Evolutionary conservation across 768 basidiomycete genomes (phyloP).

Genomic region (Xanthoconium purpureum): DNA sequence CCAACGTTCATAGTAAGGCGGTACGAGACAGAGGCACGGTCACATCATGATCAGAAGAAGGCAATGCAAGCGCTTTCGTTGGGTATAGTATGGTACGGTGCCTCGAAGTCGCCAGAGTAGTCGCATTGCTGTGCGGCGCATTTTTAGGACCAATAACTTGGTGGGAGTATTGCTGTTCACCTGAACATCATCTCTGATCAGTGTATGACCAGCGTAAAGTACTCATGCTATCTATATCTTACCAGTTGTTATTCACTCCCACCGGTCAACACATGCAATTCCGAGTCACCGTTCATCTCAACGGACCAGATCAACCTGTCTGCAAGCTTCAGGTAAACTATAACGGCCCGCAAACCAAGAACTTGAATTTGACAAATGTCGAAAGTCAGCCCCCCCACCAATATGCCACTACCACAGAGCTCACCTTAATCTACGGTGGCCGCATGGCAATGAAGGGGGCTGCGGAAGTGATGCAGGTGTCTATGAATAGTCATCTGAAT

Average conservation of each 20-base stretch:
- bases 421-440: too few species aligned
- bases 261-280: not conserved
- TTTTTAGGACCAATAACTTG: not conserved
- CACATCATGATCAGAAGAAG: too few species aligned
- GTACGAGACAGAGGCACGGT: not conserved
- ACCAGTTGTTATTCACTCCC: not conserved
- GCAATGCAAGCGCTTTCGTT: not conserved
- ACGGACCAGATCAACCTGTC: too few species aligned
- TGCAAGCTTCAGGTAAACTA: not conserved
- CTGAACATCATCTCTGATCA: not conserved
- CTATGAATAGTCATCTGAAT: too few species aligned
- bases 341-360: not conserved
- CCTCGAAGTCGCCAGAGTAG: not conserved
- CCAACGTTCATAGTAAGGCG: not conserved
- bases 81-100: not conserved
- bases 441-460: too few species aligned
- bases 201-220: not conserved
- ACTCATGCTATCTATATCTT: not conserved
- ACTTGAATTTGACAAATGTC: not conserved
- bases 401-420: too few species aligned
- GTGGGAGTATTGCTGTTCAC: not conserved
- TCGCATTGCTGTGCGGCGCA: too few species aligned
- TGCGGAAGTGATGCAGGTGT: too few species aligned
- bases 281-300: too few species aligned
- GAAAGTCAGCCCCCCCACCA: too few species aligned